Conservation (phyloP, 768 basidiomycete genomes). For the Pleurotus citrinopileatus region DNA sequence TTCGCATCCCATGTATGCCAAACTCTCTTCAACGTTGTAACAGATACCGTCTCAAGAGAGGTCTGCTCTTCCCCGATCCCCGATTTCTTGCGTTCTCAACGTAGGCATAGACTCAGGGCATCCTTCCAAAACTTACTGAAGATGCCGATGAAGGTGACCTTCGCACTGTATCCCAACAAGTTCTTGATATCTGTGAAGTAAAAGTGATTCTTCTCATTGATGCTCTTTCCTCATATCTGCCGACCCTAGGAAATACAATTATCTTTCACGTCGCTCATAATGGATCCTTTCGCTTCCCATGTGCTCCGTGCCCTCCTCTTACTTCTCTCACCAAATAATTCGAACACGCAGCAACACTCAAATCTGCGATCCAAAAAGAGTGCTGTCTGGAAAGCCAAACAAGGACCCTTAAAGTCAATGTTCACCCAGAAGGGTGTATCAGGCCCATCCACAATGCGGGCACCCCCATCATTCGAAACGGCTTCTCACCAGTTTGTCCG, state of each 20-base stretch:
- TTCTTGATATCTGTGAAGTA: constrained; percentile 66
- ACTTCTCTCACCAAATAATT: constrained; percentile 63
- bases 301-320: constrained; percentile 78
- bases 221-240: neutral
- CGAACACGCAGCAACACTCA: constrained; percentile 26
- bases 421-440: constrained; percentile 45
- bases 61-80: constrained; percentile 29
- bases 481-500: constrained; percentile 47
- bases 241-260: constrained; percentile 65
- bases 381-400: constrained; percentile 75
- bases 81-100: neutral
- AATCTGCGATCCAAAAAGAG: constrained; percentile 83
- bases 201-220: constrained; percentile 18
- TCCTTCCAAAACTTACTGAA: constrained; percentile 47
- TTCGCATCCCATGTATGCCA: constrained; percentile 97
- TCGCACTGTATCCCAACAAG: constrained; percentile 58
- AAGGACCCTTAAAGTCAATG: constrained; percentile 79
- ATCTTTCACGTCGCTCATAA: constrained; percentile 58
- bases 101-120: constrained; percentile 44
- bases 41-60: constrained; percentile 67
- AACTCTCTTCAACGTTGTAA: constrained; percentile 72
- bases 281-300: constrained; percentile 90
- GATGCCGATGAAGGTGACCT: constrained; percentile 61
- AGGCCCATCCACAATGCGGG: constrained; percentile 19
- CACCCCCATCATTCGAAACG: constrained; percentile 48